phyloP scores from a whole-genome alignment of 2,329 filamentous ascomycete species.

The Cladophialophora immunda region DNA sequence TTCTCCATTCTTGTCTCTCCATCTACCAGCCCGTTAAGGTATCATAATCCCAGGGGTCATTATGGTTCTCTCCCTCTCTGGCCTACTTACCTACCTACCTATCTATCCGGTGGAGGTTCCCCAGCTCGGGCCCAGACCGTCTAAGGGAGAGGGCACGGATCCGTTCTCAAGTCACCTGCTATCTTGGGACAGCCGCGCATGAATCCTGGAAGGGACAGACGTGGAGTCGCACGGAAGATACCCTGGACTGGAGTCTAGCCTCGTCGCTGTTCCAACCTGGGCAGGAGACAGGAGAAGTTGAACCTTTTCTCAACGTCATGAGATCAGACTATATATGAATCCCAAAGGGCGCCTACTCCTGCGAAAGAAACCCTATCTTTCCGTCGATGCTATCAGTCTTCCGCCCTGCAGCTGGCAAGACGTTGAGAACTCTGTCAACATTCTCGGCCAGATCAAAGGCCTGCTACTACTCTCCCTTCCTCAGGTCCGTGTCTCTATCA shows the following conservation, averaged over 20 bases:
- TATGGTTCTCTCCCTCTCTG: not conserved
- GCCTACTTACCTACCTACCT: not conserved
- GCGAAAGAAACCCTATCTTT: not conserved
- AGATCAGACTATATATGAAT: conserved; percentile 18
- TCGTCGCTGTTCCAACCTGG: conserved; percentile 16
- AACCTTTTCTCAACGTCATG: conserved; percentile 14
- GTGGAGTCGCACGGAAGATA: not conserved
- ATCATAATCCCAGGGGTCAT: conserved; percentile 4
- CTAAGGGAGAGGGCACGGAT: not conserved
- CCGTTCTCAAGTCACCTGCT: conserved; percentile 29
- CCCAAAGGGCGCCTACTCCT: not conserved
- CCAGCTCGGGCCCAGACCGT: not conserved
- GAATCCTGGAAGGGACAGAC: not conserved
- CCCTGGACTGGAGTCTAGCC: not conserved
- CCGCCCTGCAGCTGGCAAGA: not conserved
- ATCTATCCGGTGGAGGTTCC: not conserved
- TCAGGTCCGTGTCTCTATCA: conserved; percentile 2
- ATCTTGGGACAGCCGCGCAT: conserved; percentile 4
- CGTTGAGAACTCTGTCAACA: conserved; percentile 2
- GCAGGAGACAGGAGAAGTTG: conserved; percentile 25
- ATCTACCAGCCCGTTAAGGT: conserved; percentile 30
- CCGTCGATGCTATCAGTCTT: conserved; percentile 18
- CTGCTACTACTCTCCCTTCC: not conserved
- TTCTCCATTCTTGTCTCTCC: conserved; percentile 20
- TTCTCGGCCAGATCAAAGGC: not conserved